A percentile compares a stretch with the other conserved stretches of the same genome.
Evolutionary conservation across 805 yeast genomes (phyloP).

Genomic region (Sugiyamaella chiloensis): DNA sequence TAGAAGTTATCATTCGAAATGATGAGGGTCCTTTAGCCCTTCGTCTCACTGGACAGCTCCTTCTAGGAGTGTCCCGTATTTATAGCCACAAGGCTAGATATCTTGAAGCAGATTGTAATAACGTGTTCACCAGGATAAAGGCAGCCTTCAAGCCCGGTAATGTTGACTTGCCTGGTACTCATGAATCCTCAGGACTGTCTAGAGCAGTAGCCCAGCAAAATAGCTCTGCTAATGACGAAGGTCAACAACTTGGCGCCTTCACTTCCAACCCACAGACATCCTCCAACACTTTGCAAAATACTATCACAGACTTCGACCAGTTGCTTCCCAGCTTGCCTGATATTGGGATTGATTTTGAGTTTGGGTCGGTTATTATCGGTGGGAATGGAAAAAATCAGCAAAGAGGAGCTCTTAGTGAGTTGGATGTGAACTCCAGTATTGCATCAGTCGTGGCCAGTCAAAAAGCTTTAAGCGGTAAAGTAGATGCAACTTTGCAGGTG

Average conservation of each 20-base stretch:
- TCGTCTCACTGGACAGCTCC: constrained; percentile 77
- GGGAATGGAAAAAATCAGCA: background rate
- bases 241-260: constrained; percentile 43
- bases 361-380: background rate
- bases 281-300: constrained; percentile 54
- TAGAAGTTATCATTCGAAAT: constrained; percentile 57
- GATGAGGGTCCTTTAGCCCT: constrained; percentile 62
- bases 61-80: constrained; percentile 82
- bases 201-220: background rate
- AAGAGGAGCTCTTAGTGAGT: constrained; percentile 1
- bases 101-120: constrained; percentile 77
- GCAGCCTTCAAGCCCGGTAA: constrained; percentile 40
- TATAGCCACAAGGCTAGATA: constrained; percentile 83
- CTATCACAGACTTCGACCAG: constrained; percentile 73
- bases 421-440: constrained; percentile 3
- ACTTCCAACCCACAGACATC: constrained; percentile 38
- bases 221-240: constrained; percentile 8
- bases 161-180: constrained; percentile 44
- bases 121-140: constrained; percentile 67
- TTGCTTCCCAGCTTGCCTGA: constrained; percentile 59
- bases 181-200: background rate
- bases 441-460: background rate
- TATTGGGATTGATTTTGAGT: background rate
- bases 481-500: constrained; percentile 6
- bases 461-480: background rate